Percentiles rank a stretch among this genome's conserved stretches.
Evolutionary conservation across 139 green algal species (phyloP).

Genomic region (Chlamydomonas asymmetrica): DNA sequence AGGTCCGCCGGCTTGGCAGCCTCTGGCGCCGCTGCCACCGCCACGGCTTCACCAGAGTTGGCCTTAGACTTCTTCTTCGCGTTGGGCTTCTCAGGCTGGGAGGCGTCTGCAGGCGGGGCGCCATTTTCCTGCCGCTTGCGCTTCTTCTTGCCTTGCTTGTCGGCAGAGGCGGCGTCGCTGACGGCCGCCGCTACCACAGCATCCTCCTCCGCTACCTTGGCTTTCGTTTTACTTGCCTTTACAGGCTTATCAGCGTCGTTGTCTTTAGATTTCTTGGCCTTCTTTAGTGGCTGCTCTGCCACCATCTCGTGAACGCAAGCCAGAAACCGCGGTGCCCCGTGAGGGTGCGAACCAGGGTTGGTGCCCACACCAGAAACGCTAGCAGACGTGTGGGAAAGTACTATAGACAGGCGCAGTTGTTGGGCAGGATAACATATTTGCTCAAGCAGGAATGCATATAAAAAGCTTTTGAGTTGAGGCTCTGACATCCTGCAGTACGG

Average conservation of each 20-base stretch:
- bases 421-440: too few relatives aligned
- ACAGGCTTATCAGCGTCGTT: background rate
- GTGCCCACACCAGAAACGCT: too few relatives aligned
- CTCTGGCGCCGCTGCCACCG: background rate
- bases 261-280: background rate
- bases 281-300: slow-evolving; percentile 23
- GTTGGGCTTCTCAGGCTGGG: slow-evolving; percentile 5
- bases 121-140: background rate
- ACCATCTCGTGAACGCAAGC: too few relatives aligned
- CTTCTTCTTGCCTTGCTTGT: slow-evolving; percentile 31
- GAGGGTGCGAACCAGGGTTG: too few relatives aligned
- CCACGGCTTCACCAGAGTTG: background rate
- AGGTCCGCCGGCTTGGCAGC: slow-evolving; percentile 40
- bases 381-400: too few relatives aligned
- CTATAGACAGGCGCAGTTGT: too few relatives aligned
- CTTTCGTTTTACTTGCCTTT: slow-evolving; percentile 10
- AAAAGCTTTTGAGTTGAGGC: too few relatives aligned
- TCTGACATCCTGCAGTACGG: too few relatives aligned
- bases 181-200: background rate
- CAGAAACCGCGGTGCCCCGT: too few relatives aligned
- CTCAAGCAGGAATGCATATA: too few relatives aligned
- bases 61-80: slow-evolving; percentile 6
- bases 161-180: background rate
- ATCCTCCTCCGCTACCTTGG: background rate
- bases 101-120: background rate